Evolutionary conservation across 73 alveolate species (phyloP).

Genomic region (Paramecium pentaurelia): DNA sequence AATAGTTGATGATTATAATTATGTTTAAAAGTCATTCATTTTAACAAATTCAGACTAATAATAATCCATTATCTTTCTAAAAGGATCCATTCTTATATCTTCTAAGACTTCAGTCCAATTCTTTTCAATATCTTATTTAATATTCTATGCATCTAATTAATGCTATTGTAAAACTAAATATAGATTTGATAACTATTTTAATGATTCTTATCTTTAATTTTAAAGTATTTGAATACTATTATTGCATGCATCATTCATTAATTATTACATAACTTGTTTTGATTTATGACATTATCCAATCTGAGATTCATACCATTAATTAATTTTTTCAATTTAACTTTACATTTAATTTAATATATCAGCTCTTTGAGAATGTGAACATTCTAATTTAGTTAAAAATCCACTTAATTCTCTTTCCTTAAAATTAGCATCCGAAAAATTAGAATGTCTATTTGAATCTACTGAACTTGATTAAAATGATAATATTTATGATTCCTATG

Average conservation of each 20-base stretch:
- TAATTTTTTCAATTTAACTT: background rate
- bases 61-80: background rate
- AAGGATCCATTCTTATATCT: background rate
- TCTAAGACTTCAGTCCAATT: constrained; percentile 23
- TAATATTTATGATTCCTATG: background rate
- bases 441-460: background rate
- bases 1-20: background rate
- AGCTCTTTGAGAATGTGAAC: background rate
- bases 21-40: background rate
- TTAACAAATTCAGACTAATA: background rate
- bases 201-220: background rate
- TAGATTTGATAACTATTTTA: background rate
- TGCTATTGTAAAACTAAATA: background rate
- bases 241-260: background rate
- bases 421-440: background rate
- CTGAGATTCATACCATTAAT: background rate
- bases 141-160: background rate
- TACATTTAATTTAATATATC: background rate
- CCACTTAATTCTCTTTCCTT: constrained; percentile 6
- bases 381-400: background rate
- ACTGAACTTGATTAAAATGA: constrained; percentile 38
- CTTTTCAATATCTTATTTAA: background rate
- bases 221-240: background rate
- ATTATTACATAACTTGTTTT: background rate
- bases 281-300: background rate